These are phyloP conservation scores for Scytalidium sp. DNA, from an alignment of 2,329 filamentous ascomycete genomes.

Conservation along the genomic window DNA sequence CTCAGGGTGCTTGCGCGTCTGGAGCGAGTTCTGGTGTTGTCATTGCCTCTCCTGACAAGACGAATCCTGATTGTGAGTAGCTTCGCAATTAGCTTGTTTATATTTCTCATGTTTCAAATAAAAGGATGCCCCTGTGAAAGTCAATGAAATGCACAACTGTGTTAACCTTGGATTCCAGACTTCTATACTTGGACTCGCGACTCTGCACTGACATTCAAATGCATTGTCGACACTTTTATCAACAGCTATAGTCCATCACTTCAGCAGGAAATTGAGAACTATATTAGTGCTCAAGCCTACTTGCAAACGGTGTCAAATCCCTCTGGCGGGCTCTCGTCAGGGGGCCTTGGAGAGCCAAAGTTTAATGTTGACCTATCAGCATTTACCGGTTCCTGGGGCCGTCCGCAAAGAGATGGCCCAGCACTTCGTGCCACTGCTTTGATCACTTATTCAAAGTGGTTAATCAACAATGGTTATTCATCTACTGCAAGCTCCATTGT, in stretches of 20 bases:
- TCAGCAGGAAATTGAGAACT: slow-evolving; percentile 59
- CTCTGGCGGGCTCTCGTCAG: slow-evolving; percentile 34
- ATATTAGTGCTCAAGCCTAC: slow-evolving; percentile 61
- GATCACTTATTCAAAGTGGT: slow-evolving; percentile 69
- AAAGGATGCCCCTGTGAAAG: background rate
- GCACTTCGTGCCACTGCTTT: slow-evolving; percentile 72
- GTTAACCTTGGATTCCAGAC: slow-evolving; percentile 43
- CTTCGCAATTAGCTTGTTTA: background rate
- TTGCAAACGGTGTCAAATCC: slow-evolving; percentile 59
- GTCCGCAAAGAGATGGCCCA: slow-evolving; percentile 78
- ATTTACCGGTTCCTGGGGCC: slow-evolving; percentile 68
- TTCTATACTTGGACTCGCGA: slow-evolving; percentile 80
- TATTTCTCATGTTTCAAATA: background rate
- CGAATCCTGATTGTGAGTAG: slow-evolving; percentile 51
- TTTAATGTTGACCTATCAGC: slow-evolving; percentile 62
- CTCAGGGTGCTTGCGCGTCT: slow-evolving; percentile 45
- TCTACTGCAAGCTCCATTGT: slow-evolving; percentile 45
- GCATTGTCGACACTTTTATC: slow-evolving; percentile 62
- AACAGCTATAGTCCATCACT: slow-evolving; percentile 47
- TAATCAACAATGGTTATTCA: slow-evolving; percentile 58
- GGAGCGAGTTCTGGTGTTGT: slow-evolving; percentile 50
- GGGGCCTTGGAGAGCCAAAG: slow-evolving; percentile 69
- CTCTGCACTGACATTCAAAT: slow-evolving; percentile 67
- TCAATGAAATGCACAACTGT: background rate
- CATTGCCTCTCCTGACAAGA: slow-evolving; percentile 53